phyloP scores from a whole-genome alignment of 768 basidiomycete species.

The Lyophyllum shimeji region DNA sequence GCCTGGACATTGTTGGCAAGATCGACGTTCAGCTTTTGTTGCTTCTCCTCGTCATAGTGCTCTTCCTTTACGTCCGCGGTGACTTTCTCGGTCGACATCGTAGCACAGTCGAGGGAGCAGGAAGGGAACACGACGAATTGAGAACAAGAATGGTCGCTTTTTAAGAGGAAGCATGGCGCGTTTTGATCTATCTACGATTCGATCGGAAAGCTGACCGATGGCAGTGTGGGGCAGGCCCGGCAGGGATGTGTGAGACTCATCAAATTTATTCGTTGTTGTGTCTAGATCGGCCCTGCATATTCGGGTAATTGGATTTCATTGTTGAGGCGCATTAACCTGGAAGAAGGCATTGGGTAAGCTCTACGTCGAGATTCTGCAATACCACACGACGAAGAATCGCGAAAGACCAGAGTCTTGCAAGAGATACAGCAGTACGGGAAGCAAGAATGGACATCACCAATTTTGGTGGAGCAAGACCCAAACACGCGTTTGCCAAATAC shows the following conservation, averaged over 20 bases:
- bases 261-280: neutral
- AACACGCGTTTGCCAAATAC: no score
- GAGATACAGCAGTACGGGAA: no score
- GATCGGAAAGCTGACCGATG: conserved; percentile 1
- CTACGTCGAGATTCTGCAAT: no score
- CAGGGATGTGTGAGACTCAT: neutral
- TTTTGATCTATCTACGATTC: conserved; percentile 7
- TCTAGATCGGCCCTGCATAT: neutral
- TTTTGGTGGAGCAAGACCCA: no score
- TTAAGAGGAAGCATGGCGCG: conserved; percentile 5
- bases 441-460: no score
- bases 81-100: conserved; percentile 28
- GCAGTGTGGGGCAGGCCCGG: neutral
- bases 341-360: no score
- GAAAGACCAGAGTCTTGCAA: no score
- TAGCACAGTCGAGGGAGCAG: neutral
- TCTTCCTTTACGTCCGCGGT: neutral
- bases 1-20: conserved; percentile 43
- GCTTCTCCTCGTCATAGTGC: conserved; percentile 26
- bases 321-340: no score
- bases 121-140: neutral
- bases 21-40: conserved; percentile 23
- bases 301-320: neutral
- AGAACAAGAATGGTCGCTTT: neutral
- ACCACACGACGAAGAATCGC: no score